Percentiles rank a stretch among this genome's conserved stretches.
Evolutionary conservation across 169 alveolate genomes (phyloP).

Genomic region (Babesia bigemina): DNA sequence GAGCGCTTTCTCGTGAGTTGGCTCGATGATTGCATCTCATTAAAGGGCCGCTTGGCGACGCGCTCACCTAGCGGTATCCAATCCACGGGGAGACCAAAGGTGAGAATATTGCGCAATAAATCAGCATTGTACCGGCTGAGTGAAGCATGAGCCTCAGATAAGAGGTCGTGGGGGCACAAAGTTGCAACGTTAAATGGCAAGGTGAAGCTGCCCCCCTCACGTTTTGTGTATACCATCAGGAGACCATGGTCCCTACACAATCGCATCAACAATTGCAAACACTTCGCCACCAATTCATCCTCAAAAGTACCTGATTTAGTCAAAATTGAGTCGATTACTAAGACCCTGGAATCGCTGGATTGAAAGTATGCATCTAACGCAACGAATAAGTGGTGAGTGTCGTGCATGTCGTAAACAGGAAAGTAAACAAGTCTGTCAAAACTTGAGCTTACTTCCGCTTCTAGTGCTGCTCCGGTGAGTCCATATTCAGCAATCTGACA

Average conservation of each 20-base stretch:
- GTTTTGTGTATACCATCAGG: constrained; percentile 11
- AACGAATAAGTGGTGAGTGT: constrained; percentile 8
- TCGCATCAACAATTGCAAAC: neutral
- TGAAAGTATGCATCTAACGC: constrained; percentile 20
- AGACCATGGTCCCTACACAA: constrained; percentile 4
- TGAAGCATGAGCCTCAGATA: neutral
- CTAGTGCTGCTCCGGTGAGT: neutral
- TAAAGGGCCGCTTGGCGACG: neutral
- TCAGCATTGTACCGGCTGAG: neutral
- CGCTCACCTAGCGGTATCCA: neutral
- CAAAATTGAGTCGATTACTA: constrained; percentile 18
- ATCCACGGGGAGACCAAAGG: constrained; percentile 10
- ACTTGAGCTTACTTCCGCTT: neutral
- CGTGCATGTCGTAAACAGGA: constrained; percentile 22
- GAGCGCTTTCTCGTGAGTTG: no score
- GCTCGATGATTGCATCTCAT: no score
- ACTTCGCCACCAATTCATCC: neutral
- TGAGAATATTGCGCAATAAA: neutral
- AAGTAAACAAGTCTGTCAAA: constrained; percentile 9
- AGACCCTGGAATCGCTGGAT: neutral
- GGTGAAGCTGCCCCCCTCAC: constrained; percentile 13
- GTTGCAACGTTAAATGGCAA: constrained; percentile 3
- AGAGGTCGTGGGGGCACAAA: neutral
- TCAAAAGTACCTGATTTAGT: neutral
- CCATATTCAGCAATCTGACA: constrained; percentile 12